phyloP scores from a whole-genome alignment of 2,329 filamentous ascomycete species.

The Ophiocordyceps sinensis region DNA sequence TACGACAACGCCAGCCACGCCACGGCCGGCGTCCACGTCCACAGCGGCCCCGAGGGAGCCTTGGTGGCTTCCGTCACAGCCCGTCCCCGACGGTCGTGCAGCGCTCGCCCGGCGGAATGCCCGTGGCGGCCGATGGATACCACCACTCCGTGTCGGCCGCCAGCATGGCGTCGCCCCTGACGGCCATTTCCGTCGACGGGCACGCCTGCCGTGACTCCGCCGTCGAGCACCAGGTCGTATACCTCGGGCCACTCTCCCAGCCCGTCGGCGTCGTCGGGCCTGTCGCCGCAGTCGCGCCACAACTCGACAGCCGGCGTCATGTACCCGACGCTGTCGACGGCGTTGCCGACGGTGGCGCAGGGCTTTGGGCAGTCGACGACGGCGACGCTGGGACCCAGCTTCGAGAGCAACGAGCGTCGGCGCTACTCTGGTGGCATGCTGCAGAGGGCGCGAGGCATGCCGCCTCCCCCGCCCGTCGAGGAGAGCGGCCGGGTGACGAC shows the following conservation, averaged over 20 bases:
- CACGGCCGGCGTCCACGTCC: slow-evolving; percentile 64
- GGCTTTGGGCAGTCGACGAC: slow-evolving; percentile 58
- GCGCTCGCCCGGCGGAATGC: slow-evolving; percentile 17
- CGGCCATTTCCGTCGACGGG: slow-evolving; percentile 46
- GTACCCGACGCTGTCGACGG: slow-evolving; percentile 53
- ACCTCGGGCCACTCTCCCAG: slow-evolving; percentile 63
- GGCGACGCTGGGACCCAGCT: slow-evolving; percentile 55
- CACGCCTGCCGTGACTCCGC: slow-evolving; percentile 64
- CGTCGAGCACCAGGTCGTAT: slow-evolving; percentile 63
- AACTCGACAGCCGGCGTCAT: slow-evolving; percentile 45
- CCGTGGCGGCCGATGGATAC: slow-evolving; percentile 20
- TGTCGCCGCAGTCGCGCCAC: slow-evolving; percentile 53
- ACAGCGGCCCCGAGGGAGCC: slow-evolving; percentile 51
- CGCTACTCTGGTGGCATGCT: slow-evolving; percentile 54
- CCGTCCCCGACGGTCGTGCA: slow-evolving; percentile 34
- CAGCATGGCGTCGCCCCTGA: slow-evolving; percentile 47
- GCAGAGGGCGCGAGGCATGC: slow-evolving; percentile 37
- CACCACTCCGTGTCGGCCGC: slow-evolving; percentile 31
- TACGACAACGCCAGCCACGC: slow-evolving; percentile 84
- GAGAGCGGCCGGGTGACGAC: slow-evolving; percentile 27
- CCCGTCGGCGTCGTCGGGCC: slow-evolving; percentile 53
- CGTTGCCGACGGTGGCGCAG: slow-evolving; percentile 47
- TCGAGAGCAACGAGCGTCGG: slow-evolving; percentile 47
- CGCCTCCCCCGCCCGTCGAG: slow-evolving; percentile 20
- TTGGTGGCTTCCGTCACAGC: slow-evolving; percentile 43